Base-by-base conservation (phyloP, 129 eudicot species). In the Chrysanthemum seticuspe region DNA sequence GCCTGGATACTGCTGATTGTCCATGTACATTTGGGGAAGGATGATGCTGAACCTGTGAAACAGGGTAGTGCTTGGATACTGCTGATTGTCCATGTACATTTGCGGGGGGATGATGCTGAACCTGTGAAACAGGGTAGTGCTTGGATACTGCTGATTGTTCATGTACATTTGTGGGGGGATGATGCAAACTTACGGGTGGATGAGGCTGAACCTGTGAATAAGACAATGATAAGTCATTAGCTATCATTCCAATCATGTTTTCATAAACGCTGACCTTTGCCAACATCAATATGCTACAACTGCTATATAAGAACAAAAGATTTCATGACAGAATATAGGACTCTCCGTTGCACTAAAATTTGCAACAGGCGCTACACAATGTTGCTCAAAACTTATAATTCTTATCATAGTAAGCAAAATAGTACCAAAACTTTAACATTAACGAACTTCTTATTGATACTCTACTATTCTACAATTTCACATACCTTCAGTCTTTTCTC, bases 401-500 rank as follows among this genome's bases (percentile, higher is more conserved):
- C 44, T 36, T 6, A 40, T 40, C 2, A 40, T 7, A 40, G 10
- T 6, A 40, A 40, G 47, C 47, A 40, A 40, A 40, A 40, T 2
- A 40, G 47, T 40, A 40, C 47, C 47, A 40, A 40, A 40, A 1
- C 47, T 7, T 0, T 2, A 40, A 40, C 47, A 40, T 40, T 40
- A 40, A 40, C 47, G 0, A 40, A 40, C 47, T 40, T 40, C 10
- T 40, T 40, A 40, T 40, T 40, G 47, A 40, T 40, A 40, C 45
- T 36, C 45, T 36, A 34, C 68, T 62, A 34, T 6, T 29, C 48
- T 13, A 62, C 13, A 45, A 8, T 44, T 18, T 47, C 52, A 68
- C 52, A 50, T 67, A 87, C 96, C 96, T 84, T 78, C 45, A 69
- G 58, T 76, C 88, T 84, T 85, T 86, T 91, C 36, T 80, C 87